Conservation (phyloP, 1,284 basidiomycete species). For the Tilletia horrida region DNA sequence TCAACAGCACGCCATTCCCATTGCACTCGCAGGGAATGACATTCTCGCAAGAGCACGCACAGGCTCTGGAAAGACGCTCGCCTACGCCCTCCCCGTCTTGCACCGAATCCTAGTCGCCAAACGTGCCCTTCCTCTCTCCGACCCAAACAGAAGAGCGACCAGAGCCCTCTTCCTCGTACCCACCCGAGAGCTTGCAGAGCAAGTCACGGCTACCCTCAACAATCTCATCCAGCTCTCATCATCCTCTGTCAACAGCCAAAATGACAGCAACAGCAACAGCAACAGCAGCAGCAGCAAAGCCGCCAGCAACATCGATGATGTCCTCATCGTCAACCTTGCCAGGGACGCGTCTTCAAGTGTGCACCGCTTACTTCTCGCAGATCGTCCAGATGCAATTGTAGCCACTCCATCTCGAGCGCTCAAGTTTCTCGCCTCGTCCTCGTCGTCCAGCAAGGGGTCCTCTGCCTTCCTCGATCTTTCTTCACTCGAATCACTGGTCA, state of each 20-base stretch:
- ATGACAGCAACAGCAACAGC: no score
- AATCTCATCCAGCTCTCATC: conserved; percentile 16
- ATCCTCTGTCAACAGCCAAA: no score
- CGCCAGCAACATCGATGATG: conserved; percentile 69
- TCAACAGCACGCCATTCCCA: conserved; percentile 72
- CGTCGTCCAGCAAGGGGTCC: not conserved
- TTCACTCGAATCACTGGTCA: conserved; percentile 79
- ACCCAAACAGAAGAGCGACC: conserved; percentile 63
- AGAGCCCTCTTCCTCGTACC: conserved; percentile 85
- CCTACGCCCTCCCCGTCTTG: conserved; percentile 84
- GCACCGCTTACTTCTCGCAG: conserved; percentile 78
- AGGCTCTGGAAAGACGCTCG: conserved; percentile 94
- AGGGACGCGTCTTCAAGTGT: conserved; percentile 63
- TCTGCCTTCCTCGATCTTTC: conserved; percentile 57
- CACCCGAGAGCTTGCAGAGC: conserved; percentile 87
- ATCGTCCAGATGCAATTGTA: conserved; percentile 86
- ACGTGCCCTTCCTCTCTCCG: conserved; percentile 63
- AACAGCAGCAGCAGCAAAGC: not conserved
- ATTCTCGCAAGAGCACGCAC: conserved; percentile 90
- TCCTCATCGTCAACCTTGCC: conserved; percentile 75
- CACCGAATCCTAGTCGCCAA: conserved; percentile 84
- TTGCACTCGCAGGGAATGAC: conserved; percentile 79
- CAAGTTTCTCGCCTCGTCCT: conserved; percentile 67
- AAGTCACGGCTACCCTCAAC: conserved; percentile 63
- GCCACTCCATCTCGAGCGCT: conserved; percentile 84